Evolutionary conservation across 2,329 filamentous ascomycete species (phyloP), one percentile per base, ranked within the genome.

Genomic region (Harringtonia lauricola): DNA sequence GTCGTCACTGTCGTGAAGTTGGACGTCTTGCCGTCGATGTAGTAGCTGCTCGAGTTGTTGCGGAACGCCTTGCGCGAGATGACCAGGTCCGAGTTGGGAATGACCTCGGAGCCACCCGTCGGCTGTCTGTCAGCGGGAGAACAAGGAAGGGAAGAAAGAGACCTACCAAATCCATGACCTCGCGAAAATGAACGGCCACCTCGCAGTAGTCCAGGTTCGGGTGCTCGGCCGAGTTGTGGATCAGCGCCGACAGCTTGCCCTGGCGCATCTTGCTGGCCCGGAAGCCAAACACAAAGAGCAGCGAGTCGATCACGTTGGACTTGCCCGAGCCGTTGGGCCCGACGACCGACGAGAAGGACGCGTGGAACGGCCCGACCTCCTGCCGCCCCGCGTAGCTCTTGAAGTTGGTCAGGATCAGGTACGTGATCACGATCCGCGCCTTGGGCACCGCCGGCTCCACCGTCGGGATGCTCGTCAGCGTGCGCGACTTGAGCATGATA

Each of bases 211-310:
- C 86, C 18, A 98, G 66, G 54, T 95, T 76, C 0, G 88, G 88
- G 53, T 84, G 79, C 44, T 85, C 77, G 1, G 88, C 89, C 13
- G 92, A 96, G 61, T 96, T 98, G 66, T 98, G 92, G 52, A 98
- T 98, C 39, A 98, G 69, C 4, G 92, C 92, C 1, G 92, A 98
- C 39, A 98, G 88, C 66, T 98, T 98, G 57, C 92, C 92, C 62
- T 98, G 92, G 57, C 92, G 78, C 92, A 98, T 98, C 66, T 98
- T 98, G 71, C 90, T 96, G 35, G 92, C 92, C 47, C 92, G 82
- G 68, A 98, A 98, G 43, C 94, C 92, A 59, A 98, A 98, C n/a
- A 98, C 92, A 57, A 98, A 98, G 1, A 98, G 76, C 24, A 98
- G 69, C 2, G 92, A 95, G 64, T 98, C 92, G 58, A 98, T 98